These are phyloP conservation scores for Podila clonocystis DNA, from an alignment of 192 early-diverging fungal genomes.

Conservation along the genomic window DNA sequence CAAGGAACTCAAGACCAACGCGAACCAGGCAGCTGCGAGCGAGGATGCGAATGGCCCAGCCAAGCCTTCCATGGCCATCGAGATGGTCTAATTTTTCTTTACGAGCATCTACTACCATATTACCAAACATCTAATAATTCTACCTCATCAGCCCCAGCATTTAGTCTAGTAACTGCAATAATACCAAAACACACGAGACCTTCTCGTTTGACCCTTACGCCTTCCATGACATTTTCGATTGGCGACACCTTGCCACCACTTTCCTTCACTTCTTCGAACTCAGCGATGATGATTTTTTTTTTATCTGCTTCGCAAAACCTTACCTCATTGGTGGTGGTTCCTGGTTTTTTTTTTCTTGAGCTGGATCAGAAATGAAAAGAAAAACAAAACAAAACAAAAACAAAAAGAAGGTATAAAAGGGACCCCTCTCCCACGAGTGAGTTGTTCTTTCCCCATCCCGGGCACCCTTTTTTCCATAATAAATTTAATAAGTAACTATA, in stretches of 20 bases:
- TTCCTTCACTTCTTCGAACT: too few species aligned
- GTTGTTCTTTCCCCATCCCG: slow-evolving; percentile 35
- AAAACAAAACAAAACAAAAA: neutral
- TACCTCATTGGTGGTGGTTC: neutral
- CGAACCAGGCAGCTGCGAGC: neutral
- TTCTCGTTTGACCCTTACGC: too few species aligned
- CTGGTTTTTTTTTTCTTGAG: neutral
- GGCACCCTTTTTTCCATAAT: slow-evolving; percentile 36
- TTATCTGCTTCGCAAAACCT: neutral
- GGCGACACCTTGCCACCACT: too few species aligned
- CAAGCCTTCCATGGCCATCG: neutral
- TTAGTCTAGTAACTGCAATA: too few species aligned
- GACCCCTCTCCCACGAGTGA: neutral
- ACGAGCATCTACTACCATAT: neutral
- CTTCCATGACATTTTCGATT: too few species aligned
- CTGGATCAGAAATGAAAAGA: neutral
- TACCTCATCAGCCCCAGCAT: too few species aligned
- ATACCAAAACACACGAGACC: too few species aligned
- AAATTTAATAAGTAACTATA: slow-evolving; percentile 8
- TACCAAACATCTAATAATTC: neutral
- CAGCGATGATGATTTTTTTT: too few species aligned
- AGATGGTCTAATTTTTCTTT: neutral
- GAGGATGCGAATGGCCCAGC: neutral
- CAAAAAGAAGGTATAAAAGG: slow-evolving; percentile 16
- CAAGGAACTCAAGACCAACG: slow-evolving; percentile 1